Conservation (phyloP, 495 filamentous ascomycete species). For the Penicillium pancosmium region DNA sequence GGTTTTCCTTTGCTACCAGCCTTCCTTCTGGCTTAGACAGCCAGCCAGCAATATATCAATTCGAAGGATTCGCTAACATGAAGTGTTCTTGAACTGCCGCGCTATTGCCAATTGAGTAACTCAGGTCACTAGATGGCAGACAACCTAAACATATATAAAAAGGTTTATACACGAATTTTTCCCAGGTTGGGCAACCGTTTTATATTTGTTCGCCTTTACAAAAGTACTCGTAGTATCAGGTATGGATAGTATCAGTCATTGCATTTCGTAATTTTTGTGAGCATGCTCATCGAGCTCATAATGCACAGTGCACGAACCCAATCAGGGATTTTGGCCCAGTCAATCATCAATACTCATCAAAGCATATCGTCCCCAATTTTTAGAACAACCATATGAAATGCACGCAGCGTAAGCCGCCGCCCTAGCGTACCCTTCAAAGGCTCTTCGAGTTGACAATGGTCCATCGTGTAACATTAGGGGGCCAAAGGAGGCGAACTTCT, state of each 20-base stretch:
- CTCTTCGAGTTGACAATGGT: not conserved
- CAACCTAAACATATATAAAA: too few species aligned
- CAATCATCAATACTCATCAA: not conserved
- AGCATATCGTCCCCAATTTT: not conserved
- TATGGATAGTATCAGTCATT: slow-evolving; percentile 26
- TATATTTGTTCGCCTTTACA: too few species aligned
- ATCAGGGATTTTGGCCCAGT: not conserved
- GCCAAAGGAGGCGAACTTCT: not conserved
- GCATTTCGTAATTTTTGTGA: slow-evolving; percentile 28
- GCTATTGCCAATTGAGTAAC: too few species aligned
- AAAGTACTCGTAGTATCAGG: too few species aligned
- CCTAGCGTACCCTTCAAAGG: not conserved
- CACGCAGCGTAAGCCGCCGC: not conserved
- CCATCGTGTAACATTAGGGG: not conserved
- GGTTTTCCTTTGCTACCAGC: too few species aligned
- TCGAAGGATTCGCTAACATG: too few species aligned
- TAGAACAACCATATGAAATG: not conserved
- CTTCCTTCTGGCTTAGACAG: too few species aligned
- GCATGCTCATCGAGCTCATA: not conserved
- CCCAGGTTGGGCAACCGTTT: too few species aligned
- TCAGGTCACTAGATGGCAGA: too few species aligned
- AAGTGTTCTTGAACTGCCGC: too few species aligned
- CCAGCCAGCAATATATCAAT: too few species aligned
- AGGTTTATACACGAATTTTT: too few species aligned
- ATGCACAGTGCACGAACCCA: not conserved